Evolutionary conservation across 495 filamentous ascomycete genomes (phyloP).

Genomic region (Parachaetomium inaequale): DNA sequence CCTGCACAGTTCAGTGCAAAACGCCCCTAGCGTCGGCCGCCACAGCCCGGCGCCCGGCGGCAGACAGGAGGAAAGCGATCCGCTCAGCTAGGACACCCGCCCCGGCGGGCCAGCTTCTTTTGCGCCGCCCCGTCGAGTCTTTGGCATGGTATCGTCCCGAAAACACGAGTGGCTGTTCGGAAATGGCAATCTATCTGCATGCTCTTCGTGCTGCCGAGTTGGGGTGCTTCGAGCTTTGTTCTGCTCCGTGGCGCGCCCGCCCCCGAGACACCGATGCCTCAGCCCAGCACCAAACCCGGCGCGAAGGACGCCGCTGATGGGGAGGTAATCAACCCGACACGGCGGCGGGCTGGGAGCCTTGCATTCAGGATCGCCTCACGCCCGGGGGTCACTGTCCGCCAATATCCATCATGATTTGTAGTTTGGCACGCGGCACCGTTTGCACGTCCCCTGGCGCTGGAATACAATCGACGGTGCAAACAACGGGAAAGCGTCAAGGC

Average conservation of each 20-base stretch:
- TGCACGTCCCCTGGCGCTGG: background rate
- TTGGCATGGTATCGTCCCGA: background rate
- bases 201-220: background rate
- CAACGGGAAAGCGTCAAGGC: background rate
- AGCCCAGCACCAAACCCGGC: constrained; percentile 17
- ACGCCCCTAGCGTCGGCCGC: constrained; percentile 10
- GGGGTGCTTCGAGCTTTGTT: constrained; percentile 1
- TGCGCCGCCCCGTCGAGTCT: background rate
- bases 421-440: background rate
- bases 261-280: constrained; percentile 23
- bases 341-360: background rate
- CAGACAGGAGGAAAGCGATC: constrained; percentile 4
- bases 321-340: constrained; percentile 4
- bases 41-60: constrained; percentile 25
- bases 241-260: background rate
- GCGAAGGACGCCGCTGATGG: constrained; percentile 20
- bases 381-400: background rate
- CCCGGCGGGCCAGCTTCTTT: background rate
- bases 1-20: constrained; percentile 10
- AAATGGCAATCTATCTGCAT: background rate
- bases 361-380: background rate
- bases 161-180: background rate
- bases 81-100: background rate
- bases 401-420: background rate
- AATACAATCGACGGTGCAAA: background rate